These are phyloP conservation scores for Pterocarpus macrocarpus DNA, from an alignment of 306 rosid genomes.

Conservation along the genomic window DNA sequence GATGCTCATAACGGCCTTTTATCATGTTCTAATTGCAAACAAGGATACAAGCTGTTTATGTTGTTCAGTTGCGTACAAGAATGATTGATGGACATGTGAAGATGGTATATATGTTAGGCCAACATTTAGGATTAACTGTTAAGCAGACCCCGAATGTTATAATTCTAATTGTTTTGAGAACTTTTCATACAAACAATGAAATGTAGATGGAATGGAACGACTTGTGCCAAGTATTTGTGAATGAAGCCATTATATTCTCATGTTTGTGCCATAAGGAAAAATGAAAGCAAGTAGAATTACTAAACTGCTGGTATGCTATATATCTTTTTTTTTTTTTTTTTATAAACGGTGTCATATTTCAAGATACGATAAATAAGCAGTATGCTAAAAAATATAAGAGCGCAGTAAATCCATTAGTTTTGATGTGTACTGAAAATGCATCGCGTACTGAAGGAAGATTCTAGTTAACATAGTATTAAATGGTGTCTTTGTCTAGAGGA, in stretches of 20 bases:
- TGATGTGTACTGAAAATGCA: background rate
- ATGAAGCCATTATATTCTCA: background rate
- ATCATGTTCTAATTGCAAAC: constrained; percentile 23
- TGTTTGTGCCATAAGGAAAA: too few species aligned
- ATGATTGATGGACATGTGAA: background rate
- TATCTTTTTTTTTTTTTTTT: too few species aligned
- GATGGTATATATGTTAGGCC: background rate
- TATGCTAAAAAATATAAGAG: background rate
- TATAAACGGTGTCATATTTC: background rate
- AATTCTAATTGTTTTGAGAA: background rate
- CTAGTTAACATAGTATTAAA: background rate
- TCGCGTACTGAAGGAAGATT: background rate
- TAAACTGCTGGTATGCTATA: too few species aligned
- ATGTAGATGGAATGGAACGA: background rate
- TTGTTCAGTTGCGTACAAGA: background rate
- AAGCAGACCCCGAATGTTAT: too few species aligned
- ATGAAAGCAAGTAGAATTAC: too few species aligned
- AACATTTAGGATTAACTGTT: background rate
- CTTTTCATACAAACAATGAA: background rate
- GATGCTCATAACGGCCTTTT: background rate
- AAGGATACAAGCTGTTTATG: background rate
- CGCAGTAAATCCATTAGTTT: background rate
- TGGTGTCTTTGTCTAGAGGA: background rate
- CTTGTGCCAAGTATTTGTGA: background rate
- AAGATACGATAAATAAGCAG: background rate